A percentile compares a stretch with the other conserved stretches of the same genome.
Conservation (phyloP, 1,284 basidiomycete species). For the Cystobasidiaceae sp. region DNA sequence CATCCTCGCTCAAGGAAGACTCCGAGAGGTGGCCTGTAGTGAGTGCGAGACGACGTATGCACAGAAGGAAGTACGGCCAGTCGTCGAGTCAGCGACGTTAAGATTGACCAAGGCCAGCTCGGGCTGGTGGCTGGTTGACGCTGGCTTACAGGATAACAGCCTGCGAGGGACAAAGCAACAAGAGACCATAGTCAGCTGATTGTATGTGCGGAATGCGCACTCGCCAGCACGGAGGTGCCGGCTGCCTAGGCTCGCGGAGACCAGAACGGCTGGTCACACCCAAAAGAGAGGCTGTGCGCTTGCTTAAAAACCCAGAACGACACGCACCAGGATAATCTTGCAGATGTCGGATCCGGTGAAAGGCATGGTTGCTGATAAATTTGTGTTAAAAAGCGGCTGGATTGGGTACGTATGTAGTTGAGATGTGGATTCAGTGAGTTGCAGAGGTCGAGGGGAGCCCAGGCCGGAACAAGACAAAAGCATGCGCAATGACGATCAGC, state of each 20-base stretch:
- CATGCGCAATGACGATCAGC: not conserved
- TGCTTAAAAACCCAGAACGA: not conserved
- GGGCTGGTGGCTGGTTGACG: not conserved
- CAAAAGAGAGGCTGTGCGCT: too few species aligned
- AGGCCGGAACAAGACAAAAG: not conserved
- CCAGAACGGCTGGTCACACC: too few species aligned
- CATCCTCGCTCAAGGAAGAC: conserved; percentile 33
- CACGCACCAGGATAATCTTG: conserved; percentile 30
- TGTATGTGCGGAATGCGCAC: not conserved
- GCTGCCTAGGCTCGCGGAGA: too few species aligned
- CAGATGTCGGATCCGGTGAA: conserved; percentile 31
- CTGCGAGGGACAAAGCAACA: not conserved
- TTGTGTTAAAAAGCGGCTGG: not conserved
- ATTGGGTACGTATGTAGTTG: too few species aligned
- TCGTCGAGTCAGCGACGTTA: not conserved
- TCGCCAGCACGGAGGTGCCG: too few species aligned
- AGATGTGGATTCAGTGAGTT: too few species aligned
- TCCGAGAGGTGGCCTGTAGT: conserved; percentile 7
- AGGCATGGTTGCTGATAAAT: conserved; percentile 10
- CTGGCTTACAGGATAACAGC: conserved; percentile 24
- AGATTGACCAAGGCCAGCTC: not conserved
- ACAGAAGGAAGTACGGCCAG: not conserved
- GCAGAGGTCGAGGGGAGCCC: not conserved
- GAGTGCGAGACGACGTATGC: not conserved
- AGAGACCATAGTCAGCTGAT: not conserved